These are phyloP conservation scores for Claviceps pusilla DNA, from an alignment of 2,329 filamentous ascomycete genomes.

Conservation along the genomic window DNA sequence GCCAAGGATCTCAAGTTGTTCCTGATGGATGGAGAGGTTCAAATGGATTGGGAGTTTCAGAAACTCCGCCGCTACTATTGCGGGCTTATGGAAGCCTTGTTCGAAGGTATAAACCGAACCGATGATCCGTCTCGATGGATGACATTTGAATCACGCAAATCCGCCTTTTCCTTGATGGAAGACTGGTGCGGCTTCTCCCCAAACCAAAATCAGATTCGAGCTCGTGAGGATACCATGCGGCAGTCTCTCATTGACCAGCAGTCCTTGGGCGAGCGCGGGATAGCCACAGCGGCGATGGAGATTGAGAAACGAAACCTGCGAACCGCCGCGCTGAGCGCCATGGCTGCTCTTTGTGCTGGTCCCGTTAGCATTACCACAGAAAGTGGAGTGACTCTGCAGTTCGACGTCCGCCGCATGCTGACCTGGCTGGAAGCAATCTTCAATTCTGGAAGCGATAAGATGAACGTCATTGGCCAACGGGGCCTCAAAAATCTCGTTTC, in stretches of 20 bases:
- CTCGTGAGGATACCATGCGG: conserved; percentile 74
- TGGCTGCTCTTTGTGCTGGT: conserved; percentile 80
- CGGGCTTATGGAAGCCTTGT: conserved; percentile 81
- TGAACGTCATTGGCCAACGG: conserved; percentile 76
- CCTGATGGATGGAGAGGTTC: conserved; percentile 84
- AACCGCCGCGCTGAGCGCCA: conserved; percentile 81
- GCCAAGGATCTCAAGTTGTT: conserved; percentile 88
- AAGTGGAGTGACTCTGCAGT: conserved; percentile 73
- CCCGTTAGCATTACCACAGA: conserved; percentile 81
- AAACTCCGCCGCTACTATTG: conserved; percentile 87
- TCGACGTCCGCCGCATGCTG: conserved; percentile 83
- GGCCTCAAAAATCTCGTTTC: conserved; percentile 81
- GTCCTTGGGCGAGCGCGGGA: conserved; percentile 57
- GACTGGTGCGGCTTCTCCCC: conserved; percentile 98
- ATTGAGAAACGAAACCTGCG: conserved; percentile 90
- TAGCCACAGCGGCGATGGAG: conserved; percentile 77
- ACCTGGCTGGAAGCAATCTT: conserved; percentile 95
- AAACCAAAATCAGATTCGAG: conserved; percentile 68
- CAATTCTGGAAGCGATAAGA: conserved; percentile 76
- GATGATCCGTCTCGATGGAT: conserved; percentile 85
- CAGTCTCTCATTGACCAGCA: conserved; percentile 73
- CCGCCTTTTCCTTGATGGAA: conserved; percentile 92
- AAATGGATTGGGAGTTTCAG: conserved; percentile 89
- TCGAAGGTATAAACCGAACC: conserved; percentile 76
- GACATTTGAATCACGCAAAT: conserved; percentile 91